Conservation (phyloP, 805 yeast genomes). For the Ogataea philodendri region DNA sequence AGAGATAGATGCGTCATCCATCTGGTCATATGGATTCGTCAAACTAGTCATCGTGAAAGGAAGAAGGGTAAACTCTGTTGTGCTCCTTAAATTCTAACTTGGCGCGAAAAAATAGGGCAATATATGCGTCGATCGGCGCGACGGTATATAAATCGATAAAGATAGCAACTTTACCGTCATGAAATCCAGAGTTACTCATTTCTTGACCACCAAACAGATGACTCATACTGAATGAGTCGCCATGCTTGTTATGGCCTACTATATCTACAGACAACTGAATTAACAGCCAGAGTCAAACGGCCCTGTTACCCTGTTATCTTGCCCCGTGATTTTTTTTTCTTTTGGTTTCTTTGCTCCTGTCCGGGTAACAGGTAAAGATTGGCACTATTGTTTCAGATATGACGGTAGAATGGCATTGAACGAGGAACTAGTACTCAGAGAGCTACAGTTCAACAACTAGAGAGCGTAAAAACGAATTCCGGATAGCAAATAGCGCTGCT, state of each 20-base stretch:
- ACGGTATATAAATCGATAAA: neutral
- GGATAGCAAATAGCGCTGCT: slow-evolving; percentile 1
- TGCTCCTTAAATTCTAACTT: slow-evolving; percentile 9
- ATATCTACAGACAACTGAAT: no score
- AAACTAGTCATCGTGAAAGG: slow-evolving; percentile 1
- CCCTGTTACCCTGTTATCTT: slow-evolving; percentile 11
- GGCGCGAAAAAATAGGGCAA: slow-evolving; percentile 13
- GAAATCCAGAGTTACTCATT: neutral
- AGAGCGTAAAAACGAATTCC: no score
- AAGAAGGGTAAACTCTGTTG: slow-evolving; percentile 1
- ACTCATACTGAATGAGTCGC: no score
- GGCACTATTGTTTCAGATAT: no score
- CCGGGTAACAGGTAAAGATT: no score
- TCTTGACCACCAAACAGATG: no score
- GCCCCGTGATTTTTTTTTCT: slow-evolving; percentile 8
- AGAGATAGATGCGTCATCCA: slow-evolving; percentile 15
- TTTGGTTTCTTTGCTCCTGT: slow-evolving; percentile 3
- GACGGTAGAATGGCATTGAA: neutral
- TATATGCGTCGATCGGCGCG: slow-evolving; percentile 10
- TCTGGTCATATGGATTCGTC: slow-evolving; percentile 3
- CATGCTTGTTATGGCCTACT: no score
- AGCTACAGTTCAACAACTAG: no score
- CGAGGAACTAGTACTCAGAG: no score
- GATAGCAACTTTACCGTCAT: neutral
- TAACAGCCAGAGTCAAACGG: no score